Conservation (phyloP, 805 yeast species). For the Pichia ethanolica region DNA sequence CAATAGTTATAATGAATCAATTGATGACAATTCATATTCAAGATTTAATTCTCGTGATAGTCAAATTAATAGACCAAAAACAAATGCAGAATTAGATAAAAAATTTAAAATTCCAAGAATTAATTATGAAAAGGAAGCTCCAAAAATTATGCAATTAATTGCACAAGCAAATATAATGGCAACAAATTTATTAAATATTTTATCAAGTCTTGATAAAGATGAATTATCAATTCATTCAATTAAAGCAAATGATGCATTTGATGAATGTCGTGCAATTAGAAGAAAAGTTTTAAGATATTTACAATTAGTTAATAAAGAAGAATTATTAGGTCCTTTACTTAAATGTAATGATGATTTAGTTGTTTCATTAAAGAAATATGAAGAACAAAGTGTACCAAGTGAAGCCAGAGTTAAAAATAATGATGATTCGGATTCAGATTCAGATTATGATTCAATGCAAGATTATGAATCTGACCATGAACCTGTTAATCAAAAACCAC, state of each 20-base stretch:
- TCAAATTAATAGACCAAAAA: conserved; percentile 10
- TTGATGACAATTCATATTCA: too few relatives aligned
- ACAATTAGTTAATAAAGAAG: conserved; percentile 79
- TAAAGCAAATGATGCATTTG: conserved; percentile 57
- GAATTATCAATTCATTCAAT: conserved; percentile 57
- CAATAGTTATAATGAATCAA: neutral
- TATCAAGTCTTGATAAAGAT: conserved; percentile 37
- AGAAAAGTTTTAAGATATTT: conserved; percentile 73
- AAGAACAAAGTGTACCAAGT: conserved; percentile 40
- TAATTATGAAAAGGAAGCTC: conserved; percentile 61
- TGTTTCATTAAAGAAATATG: conserved; percentile 60
- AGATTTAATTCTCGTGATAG: too few relatives aligned
- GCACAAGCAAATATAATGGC: conserved; percentile 74
- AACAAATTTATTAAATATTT: conserved; percentile 56
- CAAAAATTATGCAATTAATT: conserved; percentile 58
- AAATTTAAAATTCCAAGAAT: conserved; percentile 60
- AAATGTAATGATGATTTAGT: conserved; percentile 90
- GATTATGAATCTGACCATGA: conserved; percentile 29
- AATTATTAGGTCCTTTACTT: conserved; percentile 77
- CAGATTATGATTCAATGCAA: conserved; percentile 33
- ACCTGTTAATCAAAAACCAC: neutral
- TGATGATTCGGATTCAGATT: conserved; percentile 25
- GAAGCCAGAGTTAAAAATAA: conserved; percentile 21
- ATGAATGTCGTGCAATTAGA: conserved; percentile 67
- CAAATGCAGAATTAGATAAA: conserved; percentile 34